These are phyloP conservation scores for Steccherinum ochraceum DNA, from an alignment of 768 basidiomycete species.

Conservation along the genomic window DNA sequence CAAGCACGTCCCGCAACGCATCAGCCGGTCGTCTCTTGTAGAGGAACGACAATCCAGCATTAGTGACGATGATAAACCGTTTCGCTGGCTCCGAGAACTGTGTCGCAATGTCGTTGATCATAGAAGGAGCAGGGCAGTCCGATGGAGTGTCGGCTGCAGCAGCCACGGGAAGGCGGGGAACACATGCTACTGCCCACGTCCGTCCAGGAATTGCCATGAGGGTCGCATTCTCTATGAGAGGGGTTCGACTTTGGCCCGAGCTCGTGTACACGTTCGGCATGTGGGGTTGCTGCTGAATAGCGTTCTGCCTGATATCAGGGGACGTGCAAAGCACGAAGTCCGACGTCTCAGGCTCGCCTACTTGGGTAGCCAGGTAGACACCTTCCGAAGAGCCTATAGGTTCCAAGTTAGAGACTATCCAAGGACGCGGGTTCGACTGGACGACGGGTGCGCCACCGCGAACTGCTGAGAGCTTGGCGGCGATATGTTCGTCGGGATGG, in stretches of 20 bases:
- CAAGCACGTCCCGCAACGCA: conserved; percentile 74
- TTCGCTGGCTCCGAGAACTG: conserved; percentile 71
- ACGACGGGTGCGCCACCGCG: conserved; percentile 40
- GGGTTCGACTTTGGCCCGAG: conserved; percentile 42
- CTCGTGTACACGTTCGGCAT: conserved; percentile 33
- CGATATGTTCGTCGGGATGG: conserved; percentile 62
- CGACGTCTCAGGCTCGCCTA: conserved; percentile 64
- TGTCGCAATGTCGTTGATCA: conserved; percentile 74
- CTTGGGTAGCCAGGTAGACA: conserved; percentile 63
- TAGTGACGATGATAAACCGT: conserved; percentile 86
- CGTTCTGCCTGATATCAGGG: conserved; percentile 66
- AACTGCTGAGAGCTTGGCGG: conserved; percentile 20
- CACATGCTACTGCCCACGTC: conserved; percentile 76
- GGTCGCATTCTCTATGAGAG: conserved; percentile 72
- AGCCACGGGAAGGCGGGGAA: conserved; percentile 30
- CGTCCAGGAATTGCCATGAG: conserved; percentile 74
- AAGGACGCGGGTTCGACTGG: conserved; percentile 47
- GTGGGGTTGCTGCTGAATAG: conserved; percentile 31
- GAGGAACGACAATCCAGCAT: conserved; percentile 77
- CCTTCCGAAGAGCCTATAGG: conserved; percentile 63
- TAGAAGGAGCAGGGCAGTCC: conserved; percentile 39
- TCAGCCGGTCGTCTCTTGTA: conserved; percentile 81
- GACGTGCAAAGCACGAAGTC: conserved; percentile 73
- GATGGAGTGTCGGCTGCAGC: conserved; percentile 26
- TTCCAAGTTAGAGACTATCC: conserved; percentile 52